These are phyloP conservation scores for Dryas alaskensis DNA, from an alignment of 306 rosid species.

Conservation along the genomic window DNA sequence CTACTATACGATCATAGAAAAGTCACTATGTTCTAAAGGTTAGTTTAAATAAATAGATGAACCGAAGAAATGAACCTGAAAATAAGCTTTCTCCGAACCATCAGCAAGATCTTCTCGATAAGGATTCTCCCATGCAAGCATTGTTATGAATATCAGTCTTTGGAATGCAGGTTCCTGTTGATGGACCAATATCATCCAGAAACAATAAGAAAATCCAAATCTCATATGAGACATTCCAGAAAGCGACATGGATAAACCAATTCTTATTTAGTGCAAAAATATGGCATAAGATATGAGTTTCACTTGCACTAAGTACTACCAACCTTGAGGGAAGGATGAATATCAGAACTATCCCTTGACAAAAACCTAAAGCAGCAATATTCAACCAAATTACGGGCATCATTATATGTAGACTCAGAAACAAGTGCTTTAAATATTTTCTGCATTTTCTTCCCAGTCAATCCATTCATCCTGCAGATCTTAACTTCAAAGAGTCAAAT, in stretches of 20 bases:
- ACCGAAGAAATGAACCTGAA: slow-evolving; percentile 54
- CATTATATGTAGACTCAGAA: slow-evolving; percentile 54
- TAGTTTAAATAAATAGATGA: not conserved
- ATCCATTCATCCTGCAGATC: slow-evolving; percentile 94
- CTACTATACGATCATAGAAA: not conserved
- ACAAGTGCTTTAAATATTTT: slow-evolving; percentile 84
- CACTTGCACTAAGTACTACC: not conserved
- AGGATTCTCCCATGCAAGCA: slow-evolving; percentile 97
- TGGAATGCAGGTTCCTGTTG: slow-evolving; percentile 91
- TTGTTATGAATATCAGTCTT: slow-evolving; percentile 80
- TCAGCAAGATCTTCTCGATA: slow-evolving; percentile 45
- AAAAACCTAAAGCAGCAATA: slow-evolving; percentile 97
- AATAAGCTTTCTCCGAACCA: slow-evolving; percentile 59
- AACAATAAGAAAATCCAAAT: slow-evolving; percentile 8
- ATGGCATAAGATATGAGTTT: not conserved
- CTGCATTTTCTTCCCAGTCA: slow-evolving; percentile 91
- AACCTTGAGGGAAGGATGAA: slow-evolving; percentile 94
- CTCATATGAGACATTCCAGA: not conserved
- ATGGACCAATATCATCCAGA: slow-evolving; percentile 25
- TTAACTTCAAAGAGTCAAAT: slow-evolving; percentile 56
- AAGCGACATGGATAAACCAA: not conserved
- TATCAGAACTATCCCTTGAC: slow-evolving; percentile 76
- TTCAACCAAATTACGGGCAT: slow-evolving; percentile 88
- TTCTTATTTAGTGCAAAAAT: not conserved
- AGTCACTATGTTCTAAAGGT: not conserved